Base-by-base conservation (phyloP, 2,329 filamentous ascomycete genomes). In the Fusarium multiceps region DNA sequence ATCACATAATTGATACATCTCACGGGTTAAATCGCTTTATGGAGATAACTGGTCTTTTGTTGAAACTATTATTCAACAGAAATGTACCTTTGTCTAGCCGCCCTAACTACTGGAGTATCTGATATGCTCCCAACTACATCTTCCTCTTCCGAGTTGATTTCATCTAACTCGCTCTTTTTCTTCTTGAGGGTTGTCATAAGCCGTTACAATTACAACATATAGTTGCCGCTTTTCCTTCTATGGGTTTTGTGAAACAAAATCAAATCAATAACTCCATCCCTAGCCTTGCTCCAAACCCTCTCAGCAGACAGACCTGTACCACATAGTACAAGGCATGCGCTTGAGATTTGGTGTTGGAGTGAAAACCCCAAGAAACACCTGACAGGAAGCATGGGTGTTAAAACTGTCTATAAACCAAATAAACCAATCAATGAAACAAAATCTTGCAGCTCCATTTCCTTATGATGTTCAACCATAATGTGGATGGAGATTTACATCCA, bases 191-290 rank as follows among this genome's bases (percentile, higher is more conserved):
- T 74, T 68, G 67, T 77, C 75, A 76, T 77, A 75, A 77, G 73
- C 71, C 75, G 75, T 77, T 77, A 76, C 69, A 76, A 76, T 74
- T 77, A 77, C 75, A 77, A 74, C 72, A 55, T 66, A 68, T 70
- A 69, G 72, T 76, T 72, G 73, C 72, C 74, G 68, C 71, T 75
- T 73, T 76, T 76, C 74, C 72, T 71, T 77, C 75, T 77, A 76
- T 77, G 37, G 63, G 69, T 68, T 71, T 71, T 75, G 72, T 58
- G 63, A 63, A 74, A 71, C 60, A 59, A 67, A 74, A 75, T 67
- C 59, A 70, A 68, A 70, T 62, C 73, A 74, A 68, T 61, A 71
- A 61, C 60, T 62, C 67, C 66, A 55, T 64, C 56, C 59, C 57
- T 60, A 59, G 64, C 50, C 68, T 18, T 71, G 53, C 55, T 55